Evolutionary conservation across 2,329 filamentous ascomycete genomes (phyloP), one percentile per base, ranked within the genome.

Genomic region (Aspergillus piperis): DNA sequence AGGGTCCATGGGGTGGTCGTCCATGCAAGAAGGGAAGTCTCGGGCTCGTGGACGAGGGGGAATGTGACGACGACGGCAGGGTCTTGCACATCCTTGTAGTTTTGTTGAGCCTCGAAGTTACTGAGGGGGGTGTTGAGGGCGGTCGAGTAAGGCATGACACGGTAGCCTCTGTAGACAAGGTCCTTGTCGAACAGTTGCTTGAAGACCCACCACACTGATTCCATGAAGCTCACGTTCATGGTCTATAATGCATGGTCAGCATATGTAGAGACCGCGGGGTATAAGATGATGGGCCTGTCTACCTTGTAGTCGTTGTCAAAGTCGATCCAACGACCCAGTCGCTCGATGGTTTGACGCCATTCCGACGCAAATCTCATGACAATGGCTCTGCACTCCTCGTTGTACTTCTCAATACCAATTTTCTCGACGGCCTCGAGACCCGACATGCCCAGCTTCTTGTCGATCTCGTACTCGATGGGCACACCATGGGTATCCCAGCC

Each of bases 231-330:
- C n/a, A 89, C 84, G 75, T 98, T 90, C 92, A 97, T 96, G 38
- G 92, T 96, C 89, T 90, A 70, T 19, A 10, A 44, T 23, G 8
- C 13, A 49, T 36, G 10, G 55, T 67, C 47, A 64, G 60, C 36
- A 21, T 41, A 38, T 47, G 8, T 10, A 44, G 51, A 23, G 15
- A 6, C 19, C 10, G 23, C 15, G 7, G 42, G 32, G 36, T 15
- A 32, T 10, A 27, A 25, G 13, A 23, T 21, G 30, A 17, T 19
- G 8, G 13, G 57, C 71, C 19, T 71, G 57, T 70, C 19, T 71
- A 88, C 88, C 86, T 96, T 96, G 82, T 96, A 97, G 75, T 97
- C 92, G 70, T 96, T 95, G 77, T 98, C 94, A 69, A 98, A 97
- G 78, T 97, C 94, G 70, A 97, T 95, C 94, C 94, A 98, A 60